phyloP scores from a whole-genome alignment of 148 eudicot genomes.

The Camellia sinensis region DNA sequence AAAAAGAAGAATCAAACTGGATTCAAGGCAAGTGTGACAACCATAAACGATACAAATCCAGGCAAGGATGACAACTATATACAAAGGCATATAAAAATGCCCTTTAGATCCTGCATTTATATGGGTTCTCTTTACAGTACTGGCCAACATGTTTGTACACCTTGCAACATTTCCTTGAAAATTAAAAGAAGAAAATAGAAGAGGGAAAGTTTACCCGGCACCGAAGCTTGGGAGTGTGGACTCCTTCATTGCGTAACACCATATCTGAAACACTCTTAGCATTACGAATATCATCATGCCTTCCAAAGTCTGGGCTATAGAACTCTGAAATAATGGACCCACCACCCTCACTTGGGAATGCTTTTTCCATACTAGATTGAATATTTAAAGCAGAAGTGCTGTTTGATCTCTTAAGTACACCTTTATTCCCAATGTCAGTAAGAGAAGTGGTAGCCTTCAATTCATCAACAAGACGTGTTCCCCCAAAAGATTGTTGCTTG shows the following conservation, averaged over 20 bases:
- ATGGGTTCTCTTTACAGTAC: background rate
- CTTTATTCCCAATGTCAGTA: conserved; percentile 38
- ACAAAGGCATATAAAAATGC: background rate
- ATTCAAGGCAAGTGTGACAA: background rate
- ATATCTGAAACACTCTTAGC: too few species aligned
- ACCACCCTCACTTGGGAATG: conserved; percentile 35
- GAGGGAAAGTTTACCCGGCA: too few species aligned
- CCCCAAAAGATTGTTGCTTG: conserved; percentile 21
- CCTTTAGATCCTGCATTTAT: background rate
- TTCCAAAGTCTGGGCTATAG: conserved; percentile 57
- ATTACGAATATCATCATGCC: too few species aligned
- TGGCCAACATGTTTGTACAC: background rate
- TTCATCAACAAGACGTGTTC: conserved; percentile 25
- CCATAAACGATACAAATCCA: too few species aligned
- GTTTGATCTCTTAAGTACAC: conserved; percentile 65
- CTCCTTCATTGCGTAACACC: too few species aligned
- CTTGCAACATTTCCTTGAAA: too few species aligned
- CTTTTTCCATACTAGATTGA: conserved; percentile 37
- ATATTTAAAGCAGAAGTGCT: conserved; percentile 72
- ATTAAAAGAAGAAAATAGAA: too few species aligned
- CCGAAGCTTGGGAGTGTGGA: too few species aligned
- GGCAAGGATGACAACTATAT: too few species aligned
- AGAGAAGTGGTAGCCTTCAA: conserved; percentile 23
- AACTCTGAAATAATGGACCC: conserved; percentile 67
- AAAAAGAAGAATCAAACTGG: background rate